These are phyloP conservation scores for Iris pallida DNA, from an alignment of 116 monocot species.

Conservation along the genomic window DNA sequence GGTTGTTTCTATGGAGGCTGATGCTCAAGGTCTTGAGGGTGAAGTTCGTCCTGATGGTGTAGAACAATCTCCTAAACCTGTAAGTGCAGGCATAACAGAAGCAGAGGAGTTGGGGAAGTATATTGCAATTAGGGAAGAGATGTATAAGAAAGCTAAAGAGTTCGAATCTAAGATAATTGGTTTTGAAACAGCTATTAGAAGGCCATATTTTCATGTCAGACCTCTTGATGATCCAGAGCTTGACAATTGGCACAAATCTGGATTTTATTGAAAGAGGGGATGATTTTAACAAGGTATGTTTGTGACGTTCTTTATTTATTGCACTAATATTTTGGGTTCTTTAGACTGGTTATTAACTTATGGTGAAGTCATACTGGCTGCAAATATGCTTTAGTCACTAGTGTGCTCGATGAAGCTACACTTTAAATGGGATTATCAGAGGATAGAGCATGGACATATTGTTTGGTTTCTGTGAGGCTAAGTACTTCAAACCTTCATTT, in stretches of 20 bases:
- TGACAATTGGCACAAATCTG: constrained; percentile 98
- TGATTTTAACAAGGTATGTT: constrained; percentile 72
- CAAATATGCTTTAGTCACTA: constrained; percentile 67
- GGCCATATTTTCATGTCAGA: constrained; percentile 98
- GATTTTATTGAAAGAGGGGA: constrained; percentile 92
- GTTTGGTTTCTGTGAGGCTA: constrained; percentile 87
- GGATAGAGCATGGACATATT: constrained; percentile 77
- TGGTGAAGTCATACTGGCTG: constrained; percentile 5
- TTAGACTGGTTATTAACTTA: background rate
- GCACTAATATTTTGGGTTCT: too few relatives aligned
- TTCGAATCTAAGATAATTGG: constrained; percentile 93
- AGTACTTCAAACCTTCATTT: constrained; percentile 88
- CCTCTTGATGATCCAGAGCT: constrained; percentile 97
- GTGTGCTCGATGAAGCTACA: constrained; percentile 90
- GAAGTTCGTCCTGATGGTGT: constrained; percentile 53
- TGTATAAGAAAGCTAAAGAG: constrained; percentile 99
- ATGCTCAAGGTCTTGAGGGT: constrained; percentile 41
- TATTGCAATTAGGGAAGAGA: constrained; percentile 89
- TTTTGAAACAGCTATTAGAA: constrained; percentile 97
- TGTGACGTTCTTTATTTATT: background rate
- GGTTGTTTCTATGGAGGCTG: constrained; percentile 19
- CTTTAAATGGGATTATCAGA: constrained; percentile 72
- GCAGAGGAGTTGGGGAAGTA: constrained; percentile 90
- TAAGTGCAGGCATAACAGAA: constrained; percentile 75
- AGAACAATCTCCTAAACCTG: constrained; percentile 49